Evolutionary conservation across 2,329 filamentous ascomycete genomes (phyloP).

Genomic region (Trichothecium sympodiale): DNA sequence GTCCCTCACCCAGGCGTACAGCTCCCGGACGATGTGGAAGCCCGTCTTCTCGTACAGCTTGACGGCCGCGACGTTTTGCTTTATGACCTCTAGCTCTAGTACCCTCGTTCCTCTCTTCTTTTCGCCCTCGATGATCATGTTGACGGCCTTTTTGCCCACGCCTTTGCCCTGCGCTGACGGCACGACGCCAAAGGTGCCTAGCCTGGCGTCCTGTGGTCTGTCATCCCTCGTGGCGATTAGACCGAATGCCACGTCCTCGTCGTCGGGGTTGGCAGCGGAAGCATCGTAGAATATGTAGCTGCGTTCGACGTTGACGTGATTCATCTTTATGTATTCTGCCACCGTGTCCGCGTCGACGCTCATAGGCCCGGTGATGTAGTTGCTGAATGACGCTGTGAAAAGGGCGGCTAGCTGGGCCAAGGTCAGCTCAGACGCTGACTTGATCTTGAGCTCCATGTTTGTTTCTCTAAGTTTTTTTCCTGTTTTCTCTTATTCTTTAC

Average conservation of each 20-base stretch:
- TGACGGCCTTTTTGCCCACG: slow-evolving; percentile 6
- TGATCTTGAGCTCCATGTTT: slow-evolving; percentile 2
- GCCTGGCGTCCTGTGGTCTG: slow-evolving; percentile 8
- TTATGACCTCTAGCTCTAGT: slow-evolving; percentile 12
- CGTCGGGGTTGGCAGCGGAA: background rate
- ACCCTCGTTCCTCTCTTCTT: slow-evolving; percentile 5
- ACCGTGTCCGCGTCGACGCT: slow-evolving; percentile 5
- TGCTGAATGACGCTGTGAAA: slow-evolving; percentile 8
- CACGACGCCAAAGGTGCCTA: slow-evolving; percentile 11
- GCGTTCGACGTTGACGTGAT: slow-evolving; percentile 5
- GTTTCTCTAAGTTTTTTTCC: too few species aligned
- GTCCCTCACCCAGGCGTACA: slow-evolving; percentile 7
- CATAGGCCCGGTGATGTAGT: slow-evolving; percentile 7
- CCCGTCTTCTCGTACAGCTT: slow-evolving; percentile 10
- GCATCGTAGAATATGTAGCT: slow-evolving; percentile 7
- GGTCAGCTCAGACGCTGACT: slow-evolving; percentile 2
- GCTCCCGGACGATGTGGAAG: slow-evolving; percentile 7
- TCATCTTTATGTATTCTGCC: slow-evolving; percentile 1
- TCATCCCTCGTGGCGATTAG: slow-evolving; percentile 10
- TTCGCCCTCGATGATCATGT: slow-evolving; percentile 6
- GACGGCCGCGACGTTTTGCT: slow-evolving; percentile 8
- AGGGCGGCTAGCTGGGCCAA: slow-evolving; percentile 5
- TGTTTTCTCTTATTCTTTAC: background rate
- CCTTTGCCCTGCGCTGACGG: slow-evolving; percentile 8
- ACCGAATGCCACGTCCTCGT: slow-evolving; percentile 9